Evolutionary conservation across 2,329 filamentous ascomycete species (phyloP).

Genomic region (Aspergillus felis): DNA sequence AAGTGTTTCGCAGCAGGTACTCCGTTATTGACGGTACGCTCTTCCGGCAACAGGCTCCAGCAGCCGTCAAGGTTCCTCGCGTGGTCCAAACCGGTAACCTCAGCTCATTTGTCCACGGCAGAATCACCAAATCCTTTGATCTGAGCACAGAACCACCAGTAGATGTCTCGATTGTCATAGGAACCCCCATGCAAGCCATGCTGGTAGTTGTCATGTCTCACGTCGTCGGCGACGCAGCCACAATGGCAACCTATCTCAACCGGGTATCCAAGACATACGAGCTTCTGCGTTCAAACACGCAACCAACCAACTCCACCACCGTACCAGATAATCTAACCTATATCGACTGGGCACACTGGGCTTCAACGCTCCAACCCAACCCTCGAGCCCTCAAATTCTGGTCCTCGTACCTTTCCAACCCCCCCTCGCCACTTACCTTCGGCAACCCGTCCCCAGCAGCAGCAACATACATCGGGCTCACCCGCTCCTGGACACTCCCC

Average conservation of each 20-base stretch:
- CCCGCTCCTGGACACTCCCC: background rate
- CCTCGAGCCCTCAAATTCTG: background rate
- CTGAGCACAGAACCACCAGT: background rate
- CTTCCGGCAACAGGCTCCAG: background rate
- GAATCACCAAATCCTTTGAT: background rate
- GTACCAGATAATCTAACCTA: background rate
- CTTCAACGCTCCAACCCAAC: background rate
- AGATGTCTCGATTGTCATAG: background rate
- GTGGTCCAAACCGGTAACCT: background rate
- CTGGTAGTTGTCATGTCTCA: background rate
- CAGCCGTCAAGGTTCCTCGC: background rate
- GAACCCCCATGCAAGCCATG: background rate
- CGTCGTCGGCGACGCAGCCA: background rate
- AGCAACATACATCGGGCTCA: background rate
- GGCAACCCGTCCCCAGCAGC: background rate
- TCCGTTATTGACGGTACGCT: background rate
- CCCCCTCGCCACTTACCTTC: background rate
- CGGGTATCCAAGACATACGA: background rate
- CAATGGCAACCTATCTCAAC: background rate
- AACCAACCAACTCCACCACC: background rate
- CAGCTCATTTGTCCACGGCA: background rate
- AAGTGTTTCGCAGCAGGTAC: background rate
- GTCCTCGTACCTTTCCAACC: background rate
- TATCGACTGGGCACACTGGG: background rate
- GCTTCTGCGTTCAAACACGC: background rate